Evolutionary conservation across 768 basidiomycete species (phyloP), one percentile per base, ranked within the genome.

Genomic region (Tremella mesenterica): DNA sequence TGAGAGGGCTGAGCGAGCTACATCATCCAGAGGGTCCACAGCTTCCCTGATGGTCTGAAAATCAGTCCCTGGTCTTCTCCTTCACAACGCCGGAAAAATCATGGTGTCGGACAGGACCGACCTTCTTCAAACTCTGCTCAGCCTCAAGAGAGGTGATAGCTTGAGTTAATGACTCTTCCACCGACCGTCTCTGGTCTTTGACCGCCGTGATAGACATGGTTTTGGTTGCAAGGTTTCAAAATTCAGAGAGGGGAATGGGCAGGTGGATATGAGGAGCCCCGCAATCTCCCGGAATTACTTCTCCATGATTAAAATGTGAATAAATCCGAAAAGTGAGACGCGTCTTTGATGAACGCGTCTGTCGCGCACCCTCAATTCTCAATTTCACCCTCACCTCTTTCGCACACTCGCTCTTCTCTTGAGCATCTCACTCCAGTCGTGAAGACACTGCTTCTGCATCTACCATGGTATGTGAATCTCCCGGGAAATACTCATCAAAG

Each of bases 121-220:
- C 66, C 61, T 69, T 69, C 33, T 65, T 64, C 48, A 69, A 38
- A 28, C 57, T 65, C 47, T 59, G 55, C 41, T 69, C 67, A 16
- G 58, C 59, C 49, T 69, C 67, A 21, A 69, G 56, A 20, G 53
- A 45, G 23, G 53, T 47, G 18, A 69, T 69, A 33, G 57, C 67
- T 26, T 25, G 41, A 1, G 44, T 54, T 30, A 61, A 34, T 1
- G 56, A 52, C 8, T 38, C 33, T 20, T 61, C 59, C n/a, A 61
- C 59, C 14, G 57, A 58, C 21, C 46, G 33, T 26, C 38, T 53
- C 18, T 46, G 28, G 14, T 49, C 49, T 12, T 4, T 34, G 23
- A 43, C 8, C 7, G 39, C 48, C 23, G 48, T 7, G n/a, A 21
- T 26, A 10, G 41, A n/a, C 18, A 43, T 36, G n/a, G n/a, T n/a